Conservation (phyloP, 2,329 filamentous ascomycete genomes). For the Talaromyces funiculosus region DNA sequence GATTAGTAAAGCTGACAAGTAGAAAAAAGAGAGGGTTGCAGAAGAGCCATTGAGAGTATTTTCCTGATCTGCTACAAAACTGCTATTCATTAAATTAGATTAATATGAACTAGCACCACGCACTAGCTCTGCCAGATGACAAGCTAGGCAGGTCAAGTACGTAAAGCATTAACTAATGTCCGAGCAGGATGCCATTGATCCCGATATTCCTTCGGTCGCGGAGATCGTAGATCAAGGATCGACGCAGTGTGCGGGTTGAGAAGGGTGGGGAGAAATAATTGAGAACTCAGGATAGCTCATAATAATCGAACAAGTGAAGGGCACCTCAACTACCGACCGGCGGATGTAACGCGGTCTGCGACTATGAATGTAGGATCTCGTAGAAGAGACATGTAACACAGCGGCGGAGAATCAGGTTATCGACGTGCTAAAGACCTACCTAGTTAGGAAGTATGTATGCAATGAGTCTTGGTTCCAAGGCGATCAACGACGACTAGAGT, state of each 20-base stretch:
- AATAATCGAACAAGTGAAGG: neutral
- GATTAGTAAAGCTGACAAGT: neutral
- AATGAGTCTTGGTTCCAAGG: neutral
- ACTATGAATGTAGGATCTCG: neutral
- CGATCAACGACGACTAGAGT: neutral
- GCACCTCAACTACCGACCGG: neutral
- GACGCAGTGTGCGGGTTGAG: neutral
- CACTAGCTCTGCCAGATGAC: conserved; percentile 1
- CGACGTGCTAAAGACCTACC: neutral
- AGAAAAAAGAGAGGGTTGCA: neutral
- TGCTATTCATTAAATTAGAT: too few species aligned
- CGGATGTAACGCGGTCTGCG: neutral
- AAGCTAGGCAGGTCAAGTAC: neutral
- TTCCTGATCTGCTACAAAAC: neutral
- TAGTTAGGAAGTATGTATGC: neutral
- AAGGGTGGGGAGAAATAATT: neutral
- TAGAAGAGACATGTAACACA: neutral
- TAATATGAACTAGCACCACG: neutral
- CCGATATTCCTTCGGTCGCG: neutral
- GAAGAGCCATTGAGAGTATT: neutral
- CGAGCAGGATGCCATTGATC: neutral
- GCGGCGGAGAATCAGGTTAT: neutral
- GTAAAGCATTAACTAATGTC: neutral
- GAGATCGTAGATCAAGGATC: neutral
- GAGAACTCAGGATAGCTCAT: neutral